Evolutionary conservation across 2,329 filamentous ascomycete species (phyloP).

Genomic region (Polytolypa hystricis): DNA sequence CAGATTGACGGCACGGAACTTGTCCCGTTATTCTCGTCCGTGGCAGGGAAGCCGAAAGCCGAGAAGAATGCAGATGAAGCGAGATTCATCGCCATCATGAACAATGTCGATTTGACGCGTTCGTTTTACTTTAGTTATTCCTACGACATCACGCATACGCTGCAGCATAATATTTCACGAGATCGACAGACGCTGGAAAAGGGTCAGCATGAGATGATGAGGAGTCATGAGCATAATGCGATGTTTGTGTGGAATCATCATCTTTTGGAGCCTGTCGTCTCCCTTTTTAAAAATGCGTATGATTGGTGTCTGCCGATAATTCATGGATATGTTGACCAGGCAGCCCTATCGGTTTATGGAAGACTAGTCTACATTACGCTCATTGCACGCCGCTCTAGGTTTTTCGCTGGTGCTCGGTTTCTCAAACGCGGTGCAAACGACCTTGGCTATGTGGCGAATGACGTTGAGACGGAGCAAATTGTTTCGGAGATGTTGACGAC

Average conservation of each 20-base stretch:
- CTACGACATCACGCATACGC: constrained; percentile 83
- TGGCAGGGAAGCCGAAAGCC: constrained; percentile 56
- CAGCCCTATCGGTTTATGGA: constrained; percentile 74
- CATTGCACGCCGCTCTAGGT: constrained; percentile 81
- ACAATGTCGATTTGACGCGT: constrained; percentile 77
- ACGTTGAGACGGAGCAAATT: constrained; percentile 97
- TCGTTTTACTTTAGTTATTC: constrained; percentile 99
- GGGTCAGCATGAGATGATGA: constrained; percentile 48
- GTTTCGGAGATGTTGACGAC: constrained; percentile 90
- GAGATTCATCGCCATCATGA: constrained; percentile 77
- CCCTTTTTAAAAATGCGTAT: constrained; percentile 64
- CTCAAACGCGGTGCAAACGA: constrained; percentile 93
- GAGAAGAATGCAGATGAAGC: constrained; percentile 82
- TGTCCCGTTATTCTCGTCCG: constrained; percentile 67
- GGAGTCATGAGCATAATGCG: constrained; percentile 68
- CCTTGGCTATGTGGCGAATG: constrained; percentile 89
- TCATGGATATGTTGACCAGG: constrained; percentile 92
- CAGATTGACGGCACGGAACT: constrained; percentile 90
- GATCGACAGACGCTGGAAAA: constrained; percentile 62
- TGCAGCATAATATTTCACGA: constrained; percentile 82
- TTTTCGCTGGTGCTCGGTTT: constrained; percentile 89
- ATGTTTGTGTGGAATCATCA: constrained; percentile 99
- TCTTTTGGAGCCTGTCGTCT: constrained; percentile 63
- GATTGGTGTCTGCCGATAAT: constrained; percentile 96
- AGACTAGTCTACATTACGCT: constrained; percentile 84